Evolutionary conservation across 2,329 filamentous ascomycete genomes (phyloP).

Genomic region (Biscogniauxia mediterranea): DNA sequence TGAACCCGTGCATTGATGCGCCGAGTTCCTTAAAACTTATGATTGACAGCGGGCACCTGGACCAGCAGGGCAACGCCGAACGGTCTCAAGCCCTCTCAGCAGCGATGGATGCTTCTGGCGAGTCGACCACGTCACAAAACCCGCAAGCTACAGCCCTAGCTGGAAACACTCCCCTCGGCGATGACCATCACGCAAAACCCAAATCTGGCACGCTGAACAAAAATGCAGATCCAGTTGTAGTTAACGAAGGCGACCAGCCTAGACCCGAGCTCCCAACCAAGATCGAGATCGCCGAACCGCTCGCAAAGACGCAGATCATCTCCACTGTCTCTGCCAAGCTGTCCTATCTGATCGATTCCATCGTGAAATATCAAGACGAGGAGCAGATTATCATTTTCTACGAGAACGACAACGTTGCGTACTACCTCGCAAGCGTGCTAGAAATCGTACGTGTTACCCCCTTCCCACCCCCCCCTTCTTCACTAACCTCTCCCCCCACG

Average conservation of each 20-base stretch:
- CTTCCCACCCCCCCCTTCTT: background rate
- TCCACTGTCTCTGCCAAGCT: constrained; percentile 85
- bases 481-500: background rate
- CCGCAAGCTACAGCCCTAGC: constrained; percentile 22
- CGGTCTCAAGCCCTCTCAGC: constrained; percentile 32
- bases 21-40: constrained; percentile 46
- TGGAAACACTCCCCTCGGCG: constrained; percentile 28
- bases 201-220: constrained; percentile 22
- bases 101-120: constrained; percentile 19
- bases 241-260: constrained; percentile 9
- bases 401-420: constrained; percentile 82
- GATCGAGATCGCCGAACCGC: constrained; percentile 45
- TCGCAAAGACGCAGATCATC: constrained; percentile 62
- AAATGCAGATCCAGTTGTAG: constrained; percentile 4
- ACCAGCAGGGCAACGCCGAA: constrained; percentile 38
- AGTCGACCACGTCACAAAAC: constrained; percentile 12
- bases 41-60: constrained; percentile 45
- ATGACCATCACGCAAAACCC: constrained; percentile 25
- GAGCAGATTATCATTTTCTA: constrained; percentile 95
- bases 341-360: constrained; percentile 75
- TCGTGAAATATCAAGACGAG: constrained; percentile 62
- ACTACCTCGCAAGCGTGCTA: constrained; percentile 78
- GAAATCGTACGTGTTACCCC: constrained; percentile 56
- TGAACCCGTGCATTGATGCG: constrained; percentile 45
- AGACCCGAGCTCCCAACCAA: constrained; percentile 37